phyloP scores from a whole-genome alignment of 2,329 filamentous ascomycete genomes.

The Diaporthe humulicola region DNA sequence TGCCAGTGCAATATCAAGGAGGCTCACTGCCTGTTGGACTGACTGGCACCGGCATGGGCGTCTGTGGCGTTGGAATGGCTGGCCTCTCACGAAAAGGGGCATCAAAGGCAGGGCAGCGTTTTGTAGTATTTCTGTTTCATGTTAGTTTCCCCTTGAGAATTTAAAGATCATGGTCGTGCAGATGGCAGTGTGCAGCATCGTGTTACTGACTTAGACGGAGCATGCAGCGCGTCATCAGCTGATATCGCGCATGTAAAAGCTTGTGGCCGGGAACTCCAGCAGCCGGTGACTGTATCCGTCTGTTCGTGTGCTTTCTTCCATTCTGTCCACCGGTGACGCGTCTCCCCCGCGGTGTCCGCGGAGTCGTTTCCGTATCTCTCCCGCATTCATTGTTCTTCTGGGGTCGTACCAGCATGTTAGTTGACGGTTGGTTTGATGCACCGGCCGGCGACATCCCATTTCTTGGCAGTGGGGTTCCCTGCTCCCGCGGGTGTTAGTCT shows the following conservation, averaged over 20 bases:
- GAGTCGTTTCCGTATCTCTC: no score
- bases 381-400: not conserved
- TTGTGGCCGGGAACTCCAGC: no score
- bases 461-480: not conserved
- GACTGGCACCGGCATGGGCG: conserved; percentile 18
- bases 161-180: not conserved
- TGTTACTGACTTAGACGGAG: not conserved
- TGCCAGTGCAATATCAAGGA: not conserved
- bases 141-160: not conserved
- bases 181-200: not conserved
- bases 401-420: no score
- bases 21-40: not conserved
- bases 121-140: not conserved
- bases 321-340: not conserved
- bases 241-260: not conserved
- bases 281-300: not conserved
- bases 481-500: not conserved
- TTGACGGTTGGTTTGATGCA: not conserved
- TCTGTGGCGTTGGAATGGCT: conserved; percentile 24
- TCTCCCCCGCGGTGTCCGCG: no score
- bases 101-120: conserved; percentile 12
- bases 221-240: not conserved
- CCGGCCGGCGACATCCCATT: not conserved
- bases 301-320: not conserved
- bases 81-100: not conserved